These are phyloP conservation scores for Zygoascus tannicola DNA, from an alignment of 805 yeast genomes.

Conservation along the genomic window DNA sequence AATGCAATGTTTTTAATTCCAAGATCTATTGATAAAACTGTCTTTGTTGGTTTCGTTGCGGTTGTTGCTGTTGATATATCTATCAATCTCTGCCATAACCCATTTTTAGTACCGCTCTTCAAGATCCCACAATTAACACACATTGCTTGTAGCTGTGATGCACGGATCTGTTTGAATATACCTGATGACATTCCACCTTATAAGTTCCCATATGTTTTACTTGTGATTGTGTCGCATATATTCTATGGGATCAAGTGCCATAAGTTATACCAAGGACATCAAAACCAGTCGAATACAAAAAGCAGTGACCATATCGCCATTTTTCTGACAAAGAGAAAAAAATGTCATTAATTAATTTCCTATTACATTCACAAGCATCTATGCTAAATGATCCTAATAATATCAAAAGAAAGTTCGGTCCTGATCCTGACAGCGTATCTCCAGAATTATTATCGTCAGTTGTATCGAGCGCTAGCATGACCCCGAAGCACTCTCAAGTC, in stretches of 20 bases:
- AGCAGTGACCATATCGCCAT: not conserved
- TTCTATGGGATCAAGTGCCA: not conserved
- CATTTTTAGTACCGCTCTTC: conserved; percentile 15
- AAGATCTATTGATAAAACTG: conserved; percentile 26
- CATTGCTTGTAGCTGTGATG: conserved; percentile 11
- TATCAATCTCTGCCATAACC: conserved; percentile 8
- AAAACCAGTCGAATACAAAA: not conserved
- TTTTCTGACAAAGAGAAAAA: not conserved
- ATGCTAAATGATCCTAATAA: not conserved
- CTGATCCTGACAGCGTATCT: not conserved
- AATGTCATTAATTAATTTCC: not conserved
- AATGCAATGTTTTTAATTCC: conserved; percentile 28
- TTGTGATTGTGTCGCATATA: not conserved
- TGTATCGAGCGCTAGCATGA: not conserved
- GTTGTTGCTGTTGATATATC: not conserved
- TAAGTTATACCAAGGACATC: not conserved
- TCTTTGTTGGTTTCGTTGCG: not conserved
- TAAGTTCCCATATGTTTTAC: conserved; percentile 3
- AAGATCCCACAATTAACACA: conserved; percentile 16
- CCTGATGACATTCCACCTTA: not conserved
- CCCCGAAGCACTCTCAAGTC: not conserved
- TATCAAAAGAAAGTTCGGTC: not conserved
- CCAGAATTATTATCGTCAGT: not conserved
- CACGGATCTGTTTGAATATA: not conserved
- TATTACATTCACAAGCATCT: not conserved